These are phyloP conservation scores for Tylopilus vinaceipallidus DNA, from an alignment of 768 basidiomycete species.

Conservation along the genomic window DNA sequence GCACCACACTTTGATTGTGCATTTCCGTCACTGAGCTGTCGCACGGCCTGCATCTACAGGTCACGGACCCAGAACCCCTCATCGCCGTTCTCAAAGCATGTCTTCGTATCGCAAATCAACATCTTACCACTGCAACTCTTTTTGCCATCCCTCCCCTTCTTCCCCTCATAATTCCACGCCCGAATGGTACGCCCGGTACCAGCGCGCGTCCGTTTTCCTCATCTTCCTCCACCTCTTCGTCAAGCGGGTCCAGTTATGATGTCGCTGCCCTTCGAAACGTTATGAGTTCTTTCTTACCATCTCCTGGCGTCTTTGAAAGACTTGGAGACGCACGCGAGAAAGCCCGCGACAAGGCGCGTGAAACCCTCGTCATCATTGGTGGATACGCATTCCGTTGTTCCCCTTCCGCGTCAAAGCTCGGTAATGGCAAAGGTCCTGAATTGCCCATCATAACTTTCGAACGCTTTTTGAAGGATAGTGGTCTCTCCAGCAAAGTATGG, in stretches of 20 bases:
- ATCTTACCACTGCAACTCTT: slow-evolving; percentile 75
- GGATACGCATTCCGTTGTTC: slow-evolving; percentile 66
- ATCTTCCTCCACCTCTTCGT: slow-evolving; percentile 51
- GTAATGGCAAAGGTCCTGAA: slow-evolving; percentile 61
- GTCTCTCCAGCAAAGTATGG: slow-evolving; percentile 79
- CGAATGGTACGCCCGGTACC: slow-evolving; percentile 25
- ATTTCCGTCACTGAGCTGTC: slow-evolving; percentile 13
- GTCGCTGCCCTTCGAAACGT: slow-evolving; percentile 62
- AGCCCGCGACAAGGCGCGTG: slow-evolving; percentile 70
- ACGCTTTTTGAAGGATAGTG: slow-evolving; percentile 65
- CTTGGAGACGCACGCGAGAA: slow-evolving; percentile 76
- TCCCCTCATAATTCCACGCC: slow-evolving; percentile 54
- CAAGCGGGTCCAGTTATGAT: slow-evolving; percentile 46
- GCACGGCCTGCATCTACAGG: slow-evolving; percentile 40
- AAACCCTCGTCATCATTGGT: slow-evolving; percentile 72
- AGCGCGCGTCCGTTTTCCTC: slow-evolving; percentile 43
- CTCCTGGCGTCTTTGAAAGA: slow-evolving; percentile 78
- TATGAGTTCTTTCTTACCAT: slow-evolving; percentile 64
- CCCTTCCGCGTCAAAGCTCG: slow-evolving; percentile 42
- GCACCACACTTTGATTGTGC: slow-evolving; percentile 17
- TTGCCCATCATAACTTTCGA: slow-evolving; percentile 71
- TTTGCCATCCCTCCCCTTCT: slow-evolving; percentile 65
- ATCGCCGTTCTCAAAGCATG: slow-evolving; percentile 69
- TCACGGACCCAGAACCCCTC: slow-evolving; percentile 69
- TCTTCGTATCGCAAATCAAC: slow-evolving; percentile 78